Base-by-base conservation (phyloP, 176 grass and related monocot species). In the Zea luxurians region DNA sequence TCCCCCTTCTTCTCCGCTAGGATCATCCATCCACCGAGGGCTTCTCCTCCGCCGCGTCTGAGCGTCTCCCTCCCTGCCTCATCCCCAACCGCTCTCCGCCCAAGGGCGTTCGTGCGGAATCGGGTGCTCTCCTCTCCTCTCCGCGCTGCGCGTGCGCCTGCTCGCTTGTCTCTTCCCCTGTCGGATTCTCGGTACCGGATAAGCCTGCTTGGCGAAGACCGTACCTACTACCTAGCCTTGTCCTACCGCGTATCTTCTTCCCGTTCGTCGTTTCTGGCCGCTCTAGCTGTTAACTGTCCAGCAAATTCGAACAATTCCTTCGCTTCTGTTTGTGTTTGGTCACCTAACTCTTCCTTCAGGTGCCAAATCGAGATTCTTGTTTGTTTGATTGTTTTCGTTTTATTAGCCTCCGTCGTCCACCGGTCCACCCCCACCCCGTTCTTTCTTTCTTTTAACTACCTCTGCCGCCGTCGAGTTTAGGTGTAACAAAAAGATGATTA, bases 401-500 rank as follows among this genome's bases (percentile, higher is more conserved):
- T 58, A 58, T 57, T 10, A 27, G 27, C 27, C 27, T 27, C 27
- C 27, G 27, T 27, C 27, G 27, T 27, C 27, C 27, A 27, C 27
- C 27, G 0, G 27, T 27, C 27, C 27, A 27, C 27, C 27, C 27
- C 27, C 27, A 27, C 27, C 13, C 2, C 10, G 9, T 4, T 0
- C 1, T 5, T 8, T 15, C 11, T 38, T 5, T 11, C 15, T 10
- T 73, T 27, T 41, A 40, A 40, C 4, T 40, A 40, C 2, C 55
- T 46, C 27, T 60, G 40, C 48, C 11, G 15, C 12, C 5, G 54
- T 37, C 12, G 64, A 45, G 50, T 46, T 70, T 80, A 59, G 78
- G 65, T 80, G 65, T 70, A 80, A 47, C 66, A 40, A 9, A 67
- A 79, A 79, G 77, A 11, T 0, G n/a, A 35, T 80, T 59, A 16